phyloP scores from a whole-genome alignment of 2,329 filamentous ascomycete genomes.

The Fusarium torreyae region DNA sequence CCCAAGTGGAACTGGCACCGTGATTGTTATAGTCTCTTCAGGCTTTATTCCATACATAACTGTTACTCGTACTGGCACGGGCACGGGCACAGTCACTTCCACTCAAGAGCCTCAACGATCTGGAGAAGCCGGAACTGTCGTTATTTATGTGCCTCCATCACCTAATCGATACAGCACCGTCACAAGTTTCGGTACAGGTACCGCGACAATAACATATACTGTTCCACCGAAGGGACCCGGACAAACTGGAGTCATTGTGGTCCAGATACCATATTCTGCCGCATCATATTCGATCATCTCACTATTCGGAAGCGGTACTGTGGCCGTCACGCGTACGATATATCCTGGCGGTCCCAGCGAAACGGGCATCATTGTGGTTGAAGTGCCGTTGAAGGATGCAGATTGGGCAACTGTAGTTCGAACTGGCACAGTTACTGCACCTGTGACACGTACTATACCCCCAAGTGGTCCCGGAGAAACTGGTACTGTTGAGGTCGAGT shows the following conservation, averaged over 20 bases:
- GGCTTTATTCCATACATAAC: not conserved
- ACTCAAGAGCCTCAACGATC: not conserved
- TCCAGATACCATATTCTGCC: not conserved
- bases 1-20: not conserved
- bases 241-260: not conserved
- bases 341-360: not conserved
- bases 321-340: not conserved
- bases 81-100: not conserved
- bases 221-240: not conserved
- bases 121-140: not conserved
- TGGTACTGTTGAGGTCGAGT: not conserved
- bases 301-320: not conserved
- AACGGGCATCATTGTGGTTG: not conserved
- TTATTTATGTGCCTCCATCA: not conserved
- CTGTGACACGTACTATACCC: not conserved
- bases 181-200: not conserved
- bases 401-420: no score
- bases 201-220: not conserved
- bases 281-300: constrained; percentile 1
- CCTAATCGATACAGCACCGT: not conserved
- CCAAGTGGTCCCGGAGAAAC: not conserved
- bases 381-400: not conserved
- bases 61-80: constrained; percentile 4
- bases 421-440: not conserved
- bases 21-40: not conserved